These are phyloP conservation scores for Wickerhamiella kurtzmanii DNA, from an alignment of 805 yeast genomes.

Conservation along the genomic window DNA sequence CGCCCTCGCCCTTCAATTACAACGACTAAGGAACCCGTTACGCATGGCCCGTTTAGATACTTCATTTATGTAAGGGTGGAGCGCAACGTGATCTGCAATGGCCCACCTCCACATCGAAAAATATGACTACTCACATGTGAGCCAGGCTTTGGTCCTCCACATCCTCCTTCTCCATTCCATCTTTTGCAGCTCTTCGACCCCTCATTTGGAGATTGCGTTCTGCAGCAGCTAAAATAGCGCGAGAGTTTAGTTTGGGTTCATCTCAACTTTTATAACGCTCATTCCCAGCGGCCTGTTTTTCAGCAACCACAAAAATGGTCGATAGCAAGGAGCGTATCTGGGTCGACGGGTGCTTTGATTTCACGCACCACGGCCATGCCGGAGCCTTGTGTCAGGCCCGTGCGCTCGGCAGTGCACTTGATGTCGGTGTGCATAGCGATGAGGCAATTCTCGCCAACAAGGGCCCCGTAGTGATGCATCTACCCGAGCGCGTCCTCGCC, in stretches of 20 bases:
- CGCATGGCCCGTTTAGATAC: no score
- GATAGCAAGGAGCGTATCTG: constrained; percentile 40
- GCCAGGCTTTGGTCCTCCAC: no score
- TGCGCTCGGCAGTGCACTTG: constrained; percentile 59
- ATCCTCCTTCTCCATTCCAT: no score
- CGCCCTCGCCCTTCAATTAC: no score
- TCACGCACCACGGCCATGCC: constrained; percentile 93
- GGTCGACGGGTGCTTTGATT: constrained; percentile 98
- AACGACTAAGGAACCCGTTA: no score
- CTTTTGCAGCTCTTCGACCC: no score
- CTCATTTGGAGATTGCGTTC: no score
- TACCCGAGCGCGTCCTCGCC: constrained; percentile 68
- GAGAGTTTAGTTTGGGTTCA: no score
- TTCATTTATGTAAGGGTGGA: background rate
- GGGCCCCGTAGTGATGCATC: constrained; percentile 87
- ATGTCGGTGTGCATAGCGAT: constrained; percentile 86
- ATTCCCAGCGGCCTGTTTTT: background rate
- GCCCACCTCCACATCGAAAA: background rate
- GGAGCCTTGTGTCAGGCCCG: constrained; percentile 94
- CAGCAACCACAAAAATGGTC: background rate
- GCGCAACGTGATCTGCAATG: background rate
- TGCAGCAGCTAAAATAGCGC: no score
- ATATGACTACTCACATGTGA: background rate
- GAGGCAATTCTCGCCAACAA: constrained; percentile 71
- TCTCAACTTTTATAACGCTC: no score